phyloP scores from a whole-genome alignment of 129 eudicot genomes.

The Pittosporum tobira region DNA sequence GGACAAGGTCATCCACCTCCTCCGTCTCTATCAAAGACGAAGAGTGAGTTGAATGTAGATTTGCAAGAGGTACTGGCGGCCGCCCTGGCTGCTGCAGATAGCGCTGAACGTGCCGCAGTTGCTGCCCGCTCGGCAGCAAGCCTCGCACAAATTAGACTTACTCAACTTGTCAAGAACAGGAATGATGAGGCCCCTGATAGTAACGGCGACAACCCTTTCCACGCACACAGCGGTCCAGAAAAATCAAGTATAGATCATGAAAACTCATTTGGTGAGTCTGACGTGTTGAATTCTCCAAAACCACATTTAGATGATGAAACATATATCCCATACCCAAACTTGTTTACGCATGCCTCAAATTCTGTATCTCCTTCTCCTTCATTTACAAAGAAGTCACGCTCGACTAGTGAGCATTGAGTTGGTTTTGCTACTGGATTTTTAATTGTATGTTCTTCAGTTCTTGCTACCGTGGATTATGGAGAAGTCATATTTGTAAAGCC shows the following conservation, averaged over 20 bases:
- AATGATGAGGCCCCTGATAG: constrained; percentile 27
- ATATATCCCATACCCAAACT: constrained; percentile 62
- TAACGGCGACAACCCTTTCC: constrained; percentile 48
- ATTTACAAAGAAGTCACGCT: constrained; percentile 25
- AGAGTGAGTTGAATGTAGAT: constrained; percentile 37
- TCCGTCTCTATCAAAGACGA: constrained; percentile 24
- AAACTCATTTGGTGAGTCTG: constrained; percentile 13
- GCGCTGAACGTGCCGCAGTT: constrained; percentile 85
- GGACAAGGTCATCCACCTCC: too few relatives aligned
- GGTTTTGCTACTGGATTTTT: too few relatives aligned
- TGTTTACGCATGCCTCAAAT: constrained; percentile 40
- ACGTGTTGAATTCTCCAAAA: constrained; percentile 20
- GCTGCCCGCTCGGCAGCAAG: constrained; percentile 86
- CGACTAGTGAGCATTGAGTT: constrained; percentile 22
- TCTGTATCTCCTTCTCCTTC: constrained; percentile 37
- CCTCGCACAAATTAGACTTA: constrained; percentile 62
- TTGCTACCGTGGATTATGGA: too few relatives aligned
- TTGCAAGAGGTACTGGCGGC: constrained; percentile 68
- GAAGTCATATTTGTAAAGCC: too few relatives aligned
- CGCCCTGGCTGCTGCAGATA: constrained; percentile 78
- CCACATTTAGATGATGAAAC: constrained; percentile 38
- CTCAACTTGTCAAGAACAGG: constrained; percentile 51
- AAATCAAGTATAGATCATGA: constrained; percentile 21
- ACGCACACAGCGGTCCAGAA: too few relatives aligned
- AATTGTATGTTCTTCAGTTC: too few relatives aligned